A percentile compares a stretch with the other conserved stretches of the same genome.
These are phyloP conservation scores for Lablab purpureus DNA, from an alignment of 306 rosid species.

Conservation along the genomic window DNA sequence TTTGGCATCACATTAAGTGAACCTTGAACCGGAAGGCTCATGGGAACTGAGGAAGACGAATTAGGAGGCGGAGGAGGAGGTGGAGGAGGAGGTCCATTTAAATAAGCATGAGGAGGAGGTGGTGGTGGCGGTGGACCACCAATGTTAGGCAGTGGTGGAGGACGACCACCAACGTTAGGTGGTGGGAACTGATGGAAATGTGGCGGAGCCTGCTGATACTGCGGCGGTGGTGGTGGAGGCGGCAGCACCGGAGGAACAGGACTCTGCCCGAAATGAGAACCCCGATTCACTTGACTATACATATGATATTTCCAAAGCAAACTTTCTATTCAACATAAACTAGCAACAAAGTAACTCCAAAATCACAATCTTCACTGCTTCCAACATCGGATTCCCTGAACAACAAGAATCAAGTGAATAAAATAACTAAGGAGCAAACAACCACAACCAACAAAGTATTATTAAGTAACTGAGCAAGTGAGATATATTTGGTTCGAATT, in stretches of 20 bases:
- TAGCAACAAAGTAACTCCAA: constrained; percentile 26
- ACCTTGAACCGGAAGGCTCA: constrained; percentile 52
- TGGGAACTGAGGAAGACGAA: constrained; percentile 42
- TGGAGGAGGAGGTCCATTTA: constrained; percentile 48
- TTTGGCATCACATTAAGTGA: constrained; percentile 49
- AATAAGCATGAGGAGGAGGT: constrained; percentile 52
- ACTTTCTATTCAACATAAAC: constrained; percentile 8
- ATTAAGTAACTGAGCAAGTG: background rate
- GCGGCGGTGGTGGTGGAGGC: constrained; percentile 38
- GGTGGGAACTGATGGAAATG: constrained; percentile 57
- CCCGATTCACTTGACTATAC: constrained; percentile 74
- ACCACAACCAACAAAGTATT: background rate
- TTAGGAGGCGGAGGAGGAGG: constrained; percentile 34
- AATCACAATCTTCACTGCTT: constrained; percentile 41
- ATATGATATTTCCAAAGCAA: constrained; percentile 48
- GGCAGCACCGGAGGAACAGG: constrained; percentile 52
- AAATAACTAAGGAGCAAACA: constrained; percentile 22
- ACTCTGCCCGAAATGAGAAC: constrained; percentile 57
- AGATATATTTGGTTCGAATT: background rate
- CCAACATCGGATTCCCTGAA: constrained; percentile 41
- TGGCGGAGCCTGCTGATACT: constrained; percentile 54
- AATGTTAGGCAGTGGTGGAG: constrained; percentile 47
- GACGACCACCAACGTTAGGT: constrained; percentile 27
- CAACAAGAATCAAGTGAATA: background rate
- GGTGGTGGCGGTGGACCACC: constrained; percentile 40